Evolutionary conservation across 2,329 filamentous ascomycete genomes (phyloP).

Genomic region (Fusarium sp.): DNA sequence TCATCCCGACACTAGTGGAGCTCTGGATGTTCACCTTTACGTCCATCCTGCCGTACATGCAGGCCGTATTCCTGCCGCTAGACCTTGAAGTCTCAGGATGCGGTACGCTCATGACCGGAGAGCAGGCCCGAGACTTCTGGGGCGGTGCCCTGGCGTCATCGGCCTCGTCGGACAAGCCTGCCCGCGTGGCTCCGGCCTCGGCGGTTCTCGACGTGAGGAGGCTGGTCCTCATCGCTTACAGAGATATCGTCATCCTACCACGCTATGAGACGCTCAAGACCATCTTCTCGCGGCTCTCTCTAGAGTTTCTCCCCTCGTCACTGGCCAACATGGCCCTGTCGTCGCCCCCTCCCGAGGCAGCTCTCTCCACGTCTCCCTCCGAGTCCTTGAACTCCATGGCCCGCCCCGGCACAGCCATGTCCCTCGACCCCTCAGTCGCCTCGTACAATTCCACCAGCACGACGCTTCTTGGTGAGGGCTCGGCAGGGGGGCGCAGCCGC

Average conservation of each 20-base stretch:
- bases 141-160: slow-evolving; percentile 68
- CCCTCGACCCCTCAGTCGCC: slow-evolving; percentile 77
- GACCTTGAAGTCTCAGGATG: slow-evolving; percentile 92
- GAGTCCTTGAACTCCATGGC: slow-evolving; percentile 58
- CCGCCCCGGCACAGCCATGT: slow-evolving; percentile 79
- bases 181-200: slow-evolving; percentile 59
- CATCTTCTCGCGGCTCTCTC: slow-evolving; percentile 88
- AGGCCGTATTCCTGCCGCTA: slow-evolving; percentile 92
- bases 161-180: slow-evolving; percentile 44
- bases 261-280: slow-evolving; percentile 89
- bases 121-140: slow-evolving; percentile 92
- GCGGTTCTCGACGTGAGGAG: slow-evolving; percentile 84
- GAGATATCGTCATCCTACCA: slow-evolving; percentile 88
- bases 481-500: slow-evolving; percentile 72
- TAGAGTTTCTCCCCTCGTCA: slow-evolving; percentile 76
- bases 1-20: slow-evolving; percentile 92
- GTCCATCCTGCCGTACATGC: slow-evolving; percentile 89
- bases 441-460: slow-evolving; percentile 85
- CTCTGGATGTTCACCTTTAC: slow-evolving; percentile 96
- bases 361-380: slow-evolving; percentile 62
- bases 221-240: slow-evolving; percentile 86
- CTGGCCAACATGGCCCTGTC: slow-evolving; percentile 62
- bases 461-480: slow-evolving; percentile 77
- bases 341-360: slow-evolving; percentile 63
- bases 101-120: slow-evolving; percentile 79